Evolutionary conservation across 371 early-diverging fungal species (phyloP), one percentile per base, ranked within the genome.

Genomic region (Rhizopus arrhizus): DNA sequence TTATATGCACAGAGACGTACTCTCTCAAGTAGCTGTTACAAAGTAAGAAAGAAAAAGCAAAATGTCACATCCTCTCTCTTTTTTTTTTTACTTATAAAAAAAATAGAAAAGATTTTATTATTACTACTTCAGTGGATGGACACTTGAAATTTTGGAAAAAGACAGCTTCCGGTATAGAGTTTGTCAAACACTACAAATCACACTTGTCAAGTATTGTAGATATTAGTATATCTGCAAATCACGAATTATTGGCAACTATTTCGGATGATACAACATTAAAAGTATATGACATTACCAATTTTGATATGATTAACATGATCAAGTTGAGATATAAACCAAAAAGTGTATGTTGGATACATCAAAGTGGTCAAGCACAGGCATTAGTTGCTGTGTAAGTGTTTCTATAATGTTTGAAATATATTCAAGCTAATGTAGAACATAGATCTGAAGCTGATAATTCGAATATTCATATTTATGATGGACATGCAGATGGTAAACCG

Each of bases 81-180:
- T 4, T 15, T 28, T 34, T 47, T 43, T 10, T 7, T 16, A 35
- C 3, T 22, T 50, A 28, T 16, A 38, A 13, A 47, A 52, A 32
- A 22, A 15, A 51, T 45, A 89, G 89, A 46, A 91, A 91, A 10
- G 95, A 95, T 63, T 97, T 96, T 68, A 67, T 98, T 41, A 83
- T 98, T 46, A 98, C 99, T 0, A 88, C 95, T 0, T 96, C 96
- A 1, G 81, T 88, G 4, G 97, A 98, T 75, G 99, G 99, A 0
- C 95, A 95, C 68, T 85, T 98, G 15, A 98, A 98, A 73, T 97
- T 97, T 64, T 98, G 99, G 99, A 96, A 97, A 70, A 96, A 96
- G 80, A 88, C 91, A n/a, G 87, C 83, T 5, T 77, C 79, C 38
- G 97, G 95, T 15, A 90, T 98, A 53, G 97, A 97, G 72, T 98